Evolutionary conservation across 2,329 filamentous ascomycete genomes (phyloP).

Genomic region (Fusarium albosuccineum): DNA sequence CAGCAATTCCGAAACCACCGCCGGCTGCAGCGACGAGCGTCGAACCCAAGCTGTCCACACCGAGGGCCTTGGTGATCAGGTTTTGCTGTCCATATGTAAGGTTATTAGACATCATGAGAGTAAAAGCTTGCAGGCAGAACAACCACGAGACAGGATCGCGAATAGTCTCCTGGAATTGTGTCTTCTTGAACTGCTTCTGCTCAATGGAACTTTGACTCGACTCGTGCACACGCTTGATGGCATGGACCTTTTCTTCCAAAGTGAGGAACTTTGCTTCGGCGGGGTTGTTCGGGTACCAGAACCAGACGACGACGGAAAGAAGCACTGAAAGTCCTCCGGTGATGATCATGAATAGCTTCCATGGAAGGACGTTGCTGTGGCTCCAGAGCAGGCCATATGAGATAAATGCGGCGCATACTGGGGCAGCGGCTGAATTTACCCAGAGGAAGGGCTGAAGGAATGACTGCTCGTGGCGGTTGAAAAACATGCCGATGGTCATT

Average conservation of each 20-base stretch:
- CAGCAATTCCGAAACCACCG: constrained; percentile 50
- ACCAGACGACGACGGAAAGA: constrained; percentile 49
- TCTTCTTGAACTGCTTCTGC: constrained; percentile 52
- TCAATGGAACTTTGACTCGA: constrained; percentile 51
- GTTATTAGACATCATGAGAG: constrained; percentile 55
- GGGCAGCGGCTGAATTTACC: constrained; percentile 50
- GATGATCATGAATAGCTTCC: constrained; percentile 57
- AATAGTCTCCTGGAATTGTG: constrained; percentile 47
- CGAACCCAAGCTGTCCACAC: constrained; percentile 53
- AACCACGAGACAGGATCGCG: constrained; percentile 50
- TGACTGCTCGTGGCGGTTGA: constrained; percentile 51
- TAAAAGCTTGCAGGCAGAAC: constrained; percentile 49
- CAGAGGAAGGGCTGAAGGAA: constrained; percentile 52
- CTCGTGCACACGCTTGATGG: constrained; percentile 48
- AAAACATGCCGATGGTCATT: constrained; percentile 57
- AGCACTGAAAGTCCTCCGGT: constrained; percentile 52
- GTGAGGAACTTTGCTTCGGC: constrained; percentile 53
- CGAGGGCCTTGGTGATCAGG: constrained; percentile 52
- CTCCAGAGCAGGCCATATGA: constrained; percentile 57
- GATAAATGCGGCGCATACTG: constrained; percentile 55
- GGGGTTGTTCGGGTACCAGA: constrained; percentile 54
- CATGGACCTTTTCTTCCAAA: constrained; percentile 55
- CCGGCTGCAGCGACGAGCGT: constrained; percentile 56
- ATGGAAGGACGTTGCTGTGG: constrained; percentile 49
- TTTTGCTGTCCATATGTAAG: constrained; percentile 56